Base-by-base conservation (phyloP, 78 protist genomes). In the Dictyostelium purpureum region DNA sequence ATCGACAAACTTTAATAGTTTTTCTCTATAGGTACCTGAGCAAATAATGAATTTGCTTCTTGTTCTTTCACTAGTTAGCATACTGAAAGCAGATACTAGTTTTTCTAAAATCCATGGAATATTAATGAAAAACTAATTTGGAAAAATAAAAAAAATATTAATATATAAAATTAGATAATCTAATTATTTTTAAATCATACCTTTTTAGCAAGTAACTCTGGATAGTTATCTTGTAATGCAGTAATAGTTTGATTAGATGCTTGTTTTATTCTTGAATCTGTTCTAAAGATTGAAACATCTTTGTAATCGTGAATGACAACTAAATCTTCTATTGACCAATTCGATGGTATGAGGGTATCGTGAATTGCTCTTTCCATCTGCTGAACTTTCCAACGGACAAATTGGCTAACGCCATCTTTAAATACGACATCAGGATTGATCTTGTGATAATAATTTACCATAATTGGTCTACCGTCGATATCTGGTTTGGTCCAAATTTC, bases 291-390 rank as follows among this genome's bases (percentile, higher is more conserved):
- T 10, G 92, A 85, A 14, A 75, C 79, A 59, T 69, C 92, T 45
- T 85, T 70, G 16, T 85, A 85, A 65, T 85, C 92, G 26, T 85
- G 92, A 10, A 85, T 77, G 0, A 85, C 92, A 6, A 85, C 56
- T 19, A 85, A 26, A 31, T 49, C 35, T 28, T 73, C 82, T 16
- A 38, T 61, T 35, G 16, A 31, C 80, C 79, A 85, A 11, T 63
- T 49, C 6, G 56, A 54, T 3, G 70, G 40, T 2, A 12, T n/a
- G 2, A 85, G 24, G 21, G 35, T 10, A 1, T 56, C n/a, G 4
- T 37, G 28, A 35, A 73, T 73, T 4, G 78, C 26, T 11, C 19
- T n/a, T 47, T 85, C 92, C 92, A 85, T 85, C 31, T 85, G 92
- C 4, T 43, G 59, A 1, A 85, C 82, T 21, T 85, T 85, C 83